Evolutionary conservation across 768 basidiomycete genomes (phyloP), one percentile per base, ranked within the genome.

Genomic region (Russula earlei): DNA sequence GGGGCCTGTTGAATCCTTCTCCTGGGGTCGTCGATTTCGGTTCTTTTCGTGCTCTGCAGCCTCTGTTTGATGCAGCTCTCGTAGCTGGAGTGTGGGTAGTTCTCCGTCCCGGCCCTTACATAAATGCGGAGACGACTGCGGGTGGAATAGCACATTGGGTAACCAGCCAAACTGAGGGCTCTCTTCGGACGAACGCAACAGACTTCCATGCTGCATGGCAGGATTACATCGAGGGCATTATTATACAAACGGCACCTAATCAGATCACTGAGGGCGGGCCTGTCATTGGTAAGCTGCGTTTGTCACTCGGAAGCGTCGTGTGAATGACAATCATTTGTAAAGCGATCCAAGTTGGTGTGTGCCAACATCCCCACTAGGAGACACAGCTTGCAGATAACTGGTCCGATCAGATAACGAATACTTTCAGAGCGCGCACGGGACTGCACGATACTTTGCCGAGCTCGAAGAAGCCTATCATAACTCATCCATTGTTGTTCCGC

Each of bases 41-140:
- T 59, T 81, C 79, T 29, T 89, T 80, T 69, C 79, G 87, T 40
- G 81, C 81, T 6, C 68, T 91, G 45, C 73, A 82, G 57, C 82
- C 86, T 5, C 70, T 92, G 19, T 88, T 78, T 58, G 84, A 90
- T 55, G 84, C 85, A 8, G 87, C 87, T 1, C 80, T 76, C 60
- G 79, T 74, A 9, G 81, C 81, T 6, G 90, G 90, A 1, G 72
- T 92, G 11, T 92, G 83, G 80, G 74, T 92, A 48, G 79, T 90
- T 41, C 73, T 91, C 49, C 80, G 90, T 36, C 90, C 90, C 55
- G 89, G 89, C 76, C 67, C 56, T 69, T 68, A 88, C 62, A 88
- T 89, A 70, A 89, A 89, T 61, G 86, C 85, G 4, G 87, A 90
- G 66, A 87, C 85, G 0, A 82, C 83, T 12, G 89, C 85, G 0